A percentile compares a stretch with the other conserved stretches of the same genome.
phyloP scores from a whole-genome alignment of 2,329 filamentous ascomycete species.

The Corniculantispora saksenae region DNA sequence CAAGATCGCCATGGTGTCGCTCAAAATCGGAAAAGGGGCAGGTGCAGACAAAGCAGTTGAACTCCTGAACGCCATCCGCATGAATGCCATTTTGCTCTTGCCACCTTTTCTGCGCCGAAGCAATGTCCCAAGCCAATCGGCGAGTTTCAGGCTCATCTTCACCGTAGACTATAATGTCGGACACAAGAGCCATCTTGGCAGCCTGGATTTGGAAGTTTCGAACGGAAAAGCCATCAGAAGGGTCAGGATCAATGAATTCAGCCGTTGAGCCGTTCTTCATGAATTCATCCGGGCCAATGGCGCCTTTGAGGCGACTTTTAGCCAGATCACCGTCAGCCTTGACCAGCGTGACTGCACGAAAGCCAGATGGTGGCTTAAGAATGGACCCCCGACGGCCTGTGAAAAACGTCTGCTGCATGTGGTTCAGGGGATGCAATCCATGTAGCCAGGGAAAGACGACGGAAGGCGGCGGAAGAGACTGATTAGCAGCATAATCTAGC shows the following conservation, averaged over 20 bases:
- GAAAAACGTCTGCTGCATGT: constrained; percentile 89
- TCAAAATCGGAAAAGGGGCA: constrained; percentile 73
- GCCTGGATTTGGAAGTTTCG: constrained; percentile 97
- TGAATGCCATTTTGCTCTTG: constrained; percentile 62
- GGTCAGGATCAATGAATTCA: constrained; percentile 81
- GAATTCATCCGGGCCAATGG: constrained; percentile 79
- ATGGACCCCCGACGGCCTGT: constrained; percentile 71
- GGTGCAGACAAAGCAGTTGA: constrained; percentile 80
- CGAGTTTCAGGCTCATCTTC: constrained; percentile 64
- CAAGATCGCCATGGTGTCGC: constrained; percentile 64
- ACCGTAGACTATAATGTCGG: constrained; percentile 91
- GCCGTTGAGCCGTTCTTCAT: constrained; percentile 54
- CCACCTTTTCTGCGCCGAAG: constrained; percentile 76
- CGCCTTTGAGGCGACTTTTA: constrained; percentile 78
- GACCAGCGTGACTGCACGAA: constrained; percentile 80
- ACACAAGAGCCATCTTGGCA: constrained; percentile 82
- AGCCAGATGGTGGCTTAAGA: constrained; percentile 68
- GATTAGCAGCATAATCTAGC: constrained; percentile 72
- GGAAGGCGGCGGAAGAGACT: constrained; percentile 81
- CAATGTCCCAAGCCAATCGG: constrained; percentile 68
- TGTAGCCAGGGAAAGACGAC: constrained; percentile 95
- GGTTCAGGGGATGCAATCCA: constrained; percentile 85
- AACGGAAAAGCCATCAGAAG: constrained; percentile 87
- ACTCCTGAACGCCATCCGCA: constrained; percentile 59
- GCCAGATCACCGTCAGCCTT: constrained; percentile 83